These are phyloP conservation scores for Cyathus striatus DNA, from an alignment of 768 basidiomycete species.

Conservation along the genomic window DNA sequence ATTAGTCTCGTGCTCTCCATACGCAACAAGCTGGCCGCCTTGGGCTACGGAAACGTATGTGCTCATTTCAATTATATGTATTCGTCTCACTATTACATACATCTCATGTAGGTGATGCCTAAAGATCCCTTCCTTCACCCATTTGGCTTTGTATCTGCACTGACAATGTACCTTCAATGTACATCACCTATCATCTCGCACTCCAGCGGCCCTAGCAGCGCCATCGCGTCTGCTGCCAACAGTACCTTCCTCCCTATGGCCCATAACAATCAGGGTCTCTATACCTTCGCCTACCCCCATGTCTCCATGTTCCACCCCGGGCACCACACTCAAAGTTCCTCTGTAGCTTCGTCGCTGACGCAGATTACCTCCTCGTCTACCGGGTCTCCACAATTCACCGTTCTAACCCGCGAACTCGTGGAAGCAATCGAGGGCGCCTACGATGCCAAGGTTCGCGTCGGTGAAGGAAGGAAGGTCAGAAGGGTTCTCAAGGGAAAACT, in stretches of 20 bases:
- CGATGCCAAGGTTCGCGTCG: conserved; percentile 36
- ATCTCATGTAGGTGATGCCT: conserved; percentile 34
- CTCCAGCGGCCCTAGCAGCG: conserved; percentile 10
- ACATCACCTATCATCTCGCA: conserved; percentile 9
- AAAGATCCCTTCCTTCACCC: conserved; percentile 81
- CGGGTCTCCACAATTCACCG: conserved; percentile 5
- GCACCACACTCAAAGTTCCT: background rate
- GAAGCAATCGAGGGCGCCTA: conserved; percentile 43
- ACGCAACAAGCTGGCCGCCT: conserved; percentile 64
- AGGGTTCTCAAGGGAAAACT: conserved; percentile 58
- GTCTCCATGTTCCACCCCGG: conserved; percentile 3
- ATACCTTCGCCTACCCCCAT: conserved; percentile 1
- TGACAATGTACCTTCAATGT: conserved; percentile 32
- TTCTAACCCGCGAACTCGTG: conserved; percentile 41
- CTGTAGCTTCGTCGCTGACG: background rate
- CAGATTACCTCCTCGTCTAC: background rate
- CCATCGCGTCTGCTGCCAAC: conserved; percentile 11
- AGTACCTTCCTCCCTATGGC: too few relatives aligned
- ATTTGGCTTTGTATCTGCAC: conserved; percentile 44
- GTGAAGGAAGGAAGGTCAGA: conserved; percentile 57
- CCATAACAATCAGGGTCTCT: conserved; percentile 1
- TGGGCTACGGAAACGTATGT: conserved; percentile 38
- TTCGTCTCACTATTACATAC: conserved; percentile 2
- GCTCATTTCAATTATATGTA: conserved; percentile 1
- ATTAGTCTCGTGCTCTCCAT: conserved; percentile 63